A percentile compares a stretch with the other conserved stretches of the same genome.
Conservation (phyloP, 129 eudicot genomes). For the Tagetes erecta region DNA sequence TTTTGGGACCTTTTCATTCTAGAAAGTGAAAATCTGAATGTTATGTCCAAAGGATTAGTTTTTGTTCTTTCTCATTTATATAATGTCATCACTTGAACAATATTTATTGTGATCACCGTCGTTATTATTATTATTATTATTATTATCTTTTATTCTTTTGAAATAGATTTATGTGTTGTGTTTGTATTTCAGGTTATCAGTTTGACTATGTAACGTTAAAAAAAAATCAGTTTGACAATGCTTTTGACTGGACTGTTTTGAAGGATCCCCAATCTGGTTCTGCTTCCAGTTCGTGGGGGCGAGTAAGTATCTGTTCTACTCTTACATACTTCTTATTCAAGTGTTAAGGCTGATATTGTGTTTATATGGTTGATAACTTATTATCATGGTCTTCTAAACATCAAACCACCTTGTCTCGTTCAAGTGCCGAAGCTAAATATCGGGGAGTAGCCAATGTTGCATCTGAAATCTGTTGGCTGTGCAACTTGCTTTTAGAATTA, state of each 20-base stretch:
- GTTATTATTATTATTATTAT: neutral
- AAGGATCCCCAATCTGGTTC: conserved; percentile 84
- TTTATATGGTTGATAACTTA: too few species aligned
- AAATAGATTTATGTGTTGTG: neutral
- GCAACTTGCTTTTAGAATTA: too few species aligned
- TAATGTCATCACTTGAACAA: neutral
- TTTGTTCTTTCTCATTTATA: neutral
- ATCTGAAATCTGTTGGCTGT: too few species aligned
- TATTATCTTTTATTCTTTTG: neutral
- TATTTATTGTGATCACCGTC: neutral
- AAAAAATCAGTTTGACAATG: conserved; percentile 51
- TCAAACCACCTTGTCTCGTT: too few species aligned
- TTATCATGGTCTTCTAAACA: too few species aligned
- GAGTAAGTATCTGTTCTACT: conserved; percentile 46
- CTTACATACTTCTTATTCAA: neutral
- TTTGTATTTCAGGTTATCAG: conserved; percentile 59
- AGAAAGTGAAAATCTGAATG: conserved; percentile 39
- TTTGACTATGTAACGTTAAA: too few species aligned
- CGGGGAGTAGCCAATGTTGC: too few species aligned
- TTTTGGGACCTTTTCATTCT: conserved; percentile 64
- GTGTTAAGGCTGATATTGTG: too few species aligned
- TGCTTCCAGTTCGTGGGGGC: conserved; percentile 67
- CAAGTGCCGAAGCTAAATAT: too few species aligned
- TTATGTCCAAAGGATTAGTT: neutral
- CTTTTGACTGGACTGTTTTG: conserved; percentile 77